Percentiles rank a stretch among this genome's conserved stretches.
These are phyloP conservation scores for Rubia tinctorum DNA, from an alignment of 305 asterid species.

Conservation along the genomic window DNA sequence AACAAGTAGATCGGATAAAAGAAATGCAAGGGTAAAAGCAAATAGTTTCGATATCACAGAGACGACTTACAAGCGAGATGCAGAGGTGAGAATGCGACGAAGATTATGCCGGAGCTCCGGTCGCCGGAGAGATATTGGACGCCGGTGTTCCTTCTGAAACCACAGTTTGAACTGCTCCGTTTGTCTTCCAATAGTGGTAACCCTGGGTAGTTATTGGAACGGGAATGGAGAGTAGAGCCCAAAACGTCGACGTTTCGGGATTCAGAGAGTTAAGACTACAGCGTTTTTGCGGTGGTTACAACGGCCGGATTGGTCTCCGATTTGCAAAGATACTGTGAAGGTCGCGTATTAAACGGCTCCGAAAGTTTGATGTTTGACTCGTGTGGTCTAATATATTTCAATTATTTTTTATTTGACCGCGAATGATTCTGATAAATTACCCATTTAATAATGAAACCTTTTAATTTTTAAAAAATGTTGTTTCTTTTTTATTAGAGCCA, in stretches of 20 bases:
- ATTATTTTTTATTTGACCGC: not conserved
- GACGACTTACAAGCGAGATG: conserved; percentile 18
- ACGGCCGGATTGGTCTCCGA: conserved; percentile 13
- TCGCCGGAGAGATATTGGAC: conserved; percentile 13
- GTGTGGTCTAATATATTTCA: not conserved
- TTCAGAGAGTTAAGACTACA: not conserved
- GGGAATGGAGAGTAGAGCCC: not conserved
- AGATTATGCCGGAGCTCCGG: conserved; percentile 3
- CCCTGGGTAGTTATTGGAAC: not conserved
- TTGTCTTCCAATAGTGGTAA: not conserved
- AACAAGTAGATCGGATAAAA: conserved; percentile 22
- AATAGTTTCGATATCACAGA: not conserved
- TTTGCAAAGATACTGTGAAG: conserved; percentile 7
- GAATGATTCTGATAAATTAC: not conserved
- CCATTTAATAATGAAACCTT: too few species aligned
- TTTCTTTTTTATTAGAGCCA: not conserved
- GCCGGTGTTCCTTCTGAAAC: conserved; percentile 7
- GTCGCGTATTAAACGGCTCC: conserved; percentile 16
- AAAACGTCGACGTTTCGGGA: conserved; percentile 6
- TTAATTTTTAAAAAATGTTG: too few species aligned
- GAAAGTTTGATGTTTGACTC: conserved; percentile 7
- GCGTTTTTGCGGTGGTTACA: not conserved
- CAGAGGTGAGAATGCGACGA: conserved; percentile 15
- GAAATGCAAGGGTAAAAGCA: not conserved
- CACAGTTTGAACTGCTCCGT: not conserved